Evolutionary conservation across 306 rosid species (phyloP).

Genomic region (Mimosa bimucronata): DNA sequence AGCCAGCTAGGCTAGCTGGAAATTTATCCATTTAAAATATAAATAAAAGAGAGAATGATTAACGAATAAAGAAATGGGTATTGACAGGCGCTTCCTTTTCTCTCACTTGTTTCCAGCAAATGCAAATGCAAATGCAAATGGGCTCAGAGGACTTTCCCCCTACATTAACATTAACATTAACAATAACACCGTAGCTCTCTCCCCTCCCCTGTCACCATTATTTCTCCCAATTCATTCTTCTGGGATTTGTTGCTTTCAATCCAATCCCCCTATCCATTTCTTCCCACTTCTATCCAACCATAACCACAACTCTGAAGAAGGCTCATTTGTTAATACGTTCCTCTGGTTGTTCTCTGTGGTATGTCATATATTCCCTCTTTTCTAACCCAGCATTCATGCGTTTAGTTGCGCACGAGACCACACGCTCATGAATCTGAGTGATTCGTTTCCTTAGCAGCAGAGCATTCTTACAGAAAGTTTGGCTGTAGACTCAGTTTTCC

Average conservation of each 20-base stretch:
- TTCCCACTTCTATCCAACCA: conserved; percentile 36
- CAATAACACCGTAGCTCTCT: no score
- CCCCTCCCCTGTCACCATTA: conserved; percentile 42
- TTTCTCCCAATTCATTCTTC: no score
- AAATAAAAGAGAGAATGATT: conserved; percentile 22
- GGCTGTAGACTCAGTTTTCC: conserved; percentile 18
- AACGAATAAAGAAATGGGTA: conserved; percentile 33
- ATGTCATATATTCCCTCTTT: conserved; percentile 26
- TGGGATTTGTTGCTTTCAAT: background rate
- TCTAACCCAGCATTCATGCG: conserved; percentile 30
- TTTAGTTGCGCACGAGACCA: conserved; percentile 30
- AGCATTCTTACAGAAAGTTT: background rate
- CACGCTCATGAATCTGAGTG: conserved; percentile 16
- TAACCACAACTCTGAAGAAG: conserved; percentile 37
- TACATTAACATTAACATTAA: conserved; percentile 7
- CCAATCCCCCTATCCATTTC: conserved; percentile 27
- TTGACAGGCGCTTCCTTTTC: conserved; percentile 29
- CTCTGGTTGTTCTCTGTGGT: conserved; percentile 37
- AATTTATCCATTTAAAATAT: conserved; percentile 14
- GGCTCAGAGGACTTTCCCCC: conserved; percentile 20
- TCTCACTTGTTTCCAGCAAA: conserved; percentile 31
- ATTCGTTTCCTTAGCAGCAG: background rate
- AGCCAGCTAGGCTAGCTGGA: conserved; percentile 31
- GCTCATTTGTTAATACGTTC: background rate
- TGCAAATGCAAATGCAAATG: conserved; percentile 35